Percentiles rank a stretch among this genome's conserved stretches.
Evolutionary conservation across 208 protist species (phyloP).

Genomic region (Acanthamoeba castellanii): DNA sequence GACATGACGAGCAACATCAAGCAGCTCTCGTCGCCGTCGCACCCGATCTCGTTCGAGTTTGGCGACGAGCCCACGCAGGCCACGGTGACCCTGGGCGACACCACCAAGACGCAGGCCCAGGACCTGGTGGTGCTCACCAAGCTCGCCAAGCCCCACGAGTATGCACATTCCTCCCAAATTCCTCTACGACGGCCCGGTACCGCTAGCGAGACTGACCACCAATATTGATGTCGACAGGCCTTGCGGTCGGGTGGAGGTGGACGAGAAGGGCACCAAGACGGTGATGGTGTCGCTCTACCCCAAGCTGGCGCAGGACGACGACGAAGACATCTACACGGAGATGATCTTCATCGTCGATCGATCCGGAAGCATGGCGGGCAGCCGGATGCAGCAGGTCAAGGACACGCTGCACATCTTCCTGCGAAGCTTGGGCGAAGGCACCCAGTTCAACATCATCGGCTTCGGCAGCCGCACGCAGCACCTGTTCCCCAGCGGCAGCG

Average conservation of each 20-base stretch:
- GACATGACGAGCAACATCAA: slow-evolving; percentile 46
- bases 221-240: not conserved
- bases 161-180: not conserved
- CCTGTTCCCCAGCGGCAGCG: slow-evolving; percentile 13
- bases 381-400: slow-evolving; percentile 71
- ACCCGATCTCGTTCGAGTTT: slow-evolving; percentile 56
- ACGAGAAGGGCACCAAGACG: slow-evolving; percentile 61
- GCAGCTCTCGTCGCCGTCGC: slow-evolving; percentile 25
- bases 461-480: slow-evolving; percentile 70
- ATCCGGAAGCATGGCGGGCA: slow-evolving; percentile 77
- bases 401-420: slow-evolving; percentile 79
- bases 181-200: too few species aligned
- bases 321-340: slow-evolving; percentile 75
- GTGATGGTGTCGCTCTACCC: slow-evolving; percentile 76
- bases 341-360: slow-evolving; percentile 78
- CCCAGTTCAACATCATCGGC: slow-evolving; percentile 79
- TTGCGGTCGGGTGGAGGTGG: slow-evolving; percentile 54
- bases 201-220: not conserved
- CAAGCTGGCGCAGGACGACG: slow-evolving; percentile 71
- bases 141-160: slow-evolving; percentile 67
- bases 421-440: slow-evolving; percentile 62
- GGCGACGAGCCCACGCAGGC: slow-evolving; percentile 53
- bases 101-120: not conserved
- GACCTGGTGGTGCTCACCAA: slow-evolving; percentile 67
- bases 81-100: not conserved